Evolutionary conservation across 1,284 basidiomycete species (phyloP), one percentile per base, ranked within the genome.

Genomic region (Pseudozyma sp.): DNA sequence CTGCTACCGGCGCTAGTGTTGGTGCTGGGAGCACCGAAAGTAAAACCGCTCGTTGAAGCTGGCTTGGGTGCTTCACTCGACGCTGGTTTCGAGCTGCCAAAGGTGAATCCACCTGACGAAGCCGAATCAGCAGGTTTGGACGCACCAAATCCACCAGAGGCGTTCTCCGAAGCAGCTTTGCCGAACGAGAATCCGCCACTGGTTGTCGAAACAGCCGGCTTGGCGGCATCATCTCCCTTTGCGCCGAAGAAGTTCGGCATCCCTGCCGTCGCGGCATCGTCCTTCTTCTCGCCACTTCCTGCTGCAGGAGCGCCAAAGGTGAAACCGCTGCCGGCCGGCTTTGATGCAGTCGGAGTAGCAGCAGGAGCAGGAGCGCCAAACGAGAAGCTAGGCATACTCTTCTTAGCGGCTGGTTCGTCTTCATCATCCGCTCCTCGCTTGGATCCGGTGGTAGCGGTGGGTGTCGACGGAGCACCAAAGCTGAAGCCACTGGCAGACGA

Each of bases 211-310:
- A 49, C 39, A 43, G 56, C 47, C 13, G 50, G 58, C 50, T 67
- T 57, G n/a, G 62, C 16, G 43, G 68, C 45, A 37, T 39, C 54
- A 7, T 64, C 58, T 17, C 59, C 59, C 13, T 71, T 68, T 9
- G 54, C 52, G 11, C 75, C 75, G 40, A 77, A 74, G 43, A 75
- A 72, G 54, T 66, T 67, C 2, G 74, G 55, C 40, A 73, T 53
- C 19, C 58, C 48, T 9, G 64, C 51, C 16, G 51, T 24, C 7
- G 69, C 14, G 10, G 58, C 31, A 9, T 69, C 67, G 16, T 48
- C 67, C 31, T 69, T 69, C 60, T 63, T 68, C 45, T 60, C 62
- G 7, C 33, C 44, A 9, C 37, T 34, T 0, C 46, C 30, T 17
- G 54, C 49, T 33, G 69, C n/a, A n/a, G 63, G 51, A 42, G 55